Evolutionary conservation across 2,329 filamentous ascomycete species (phyloP).

Genomic region (Colletotrichum coccodes): DNA sequence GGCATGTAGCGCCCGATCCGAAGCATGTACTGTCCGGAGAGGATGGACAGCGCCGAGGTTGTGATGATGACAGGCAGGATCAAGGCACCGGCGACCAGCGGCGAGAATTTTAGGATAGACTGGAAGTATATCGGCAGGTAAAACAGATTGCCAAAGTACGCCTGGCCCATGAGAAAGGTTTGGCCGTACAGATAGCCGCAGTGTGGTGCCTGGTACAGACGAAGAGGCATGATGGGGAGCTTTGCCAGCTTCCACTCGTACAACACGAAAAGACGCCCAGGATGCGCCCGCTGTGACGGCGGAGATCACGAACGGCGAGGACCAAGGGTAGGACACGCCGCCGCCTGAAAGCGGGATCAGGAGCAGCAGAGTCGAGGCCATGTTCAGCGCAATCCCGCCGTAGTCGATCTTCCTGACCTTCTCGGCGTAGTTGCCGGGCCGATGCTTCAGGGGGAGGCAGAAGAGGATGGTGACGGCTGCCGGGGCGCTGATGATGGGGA

Average conservation of each 20-base stretch:
- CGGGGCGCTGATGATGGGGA: slow-evolving; percentile 36
- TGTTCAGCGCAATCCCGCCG: slow-evolving; percentile 40
- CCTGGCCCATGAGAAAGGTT: slow-evolving; percentile 40
- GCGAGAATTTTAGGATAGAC: slow-evolving; percentile 40
- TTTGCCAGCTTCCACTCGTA: slow-evolving; percentile 42
- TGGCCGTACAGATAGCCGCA: slow-evolving; percentile 37
- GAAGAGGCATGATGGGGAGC: slow-evolving; percentile 42
- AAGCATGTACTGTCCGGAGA: slow-evolving; percentile 44
- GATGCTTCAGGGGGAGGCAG: slow-evolving; percentile 39
- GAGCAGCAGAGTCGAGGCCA: slow-evolving; percentile 38
- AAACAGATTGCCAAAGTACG: slow-evolving; percentile 43
- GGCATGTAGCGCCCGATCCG: slow-evolving; percentile 41
- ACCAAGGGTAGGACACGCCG: slow-evolving; percentile 40
- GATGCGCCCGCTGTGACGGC: slow-evolving; percentile 36
- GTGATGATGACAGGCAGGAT: slow-evolving; percentile 42
- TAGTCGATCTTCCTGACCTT: slow-evolving; percentile 42
- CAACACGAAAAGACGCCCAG: slow-evolving; percentile 38
- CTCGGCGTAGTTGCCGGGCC: slow-evolving; percentile 37
- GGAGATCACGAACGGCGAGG: slow-evolving; percentile 38
- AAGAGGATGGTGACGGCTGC: slow-evolving; percentile 38
- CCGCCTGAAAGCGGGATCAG: slow-evolving; percentile 41
- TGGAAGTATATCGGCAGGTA: slow-evolving; percentile 45
- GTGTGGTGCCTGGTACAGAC: slow-evolving; percentile 36
- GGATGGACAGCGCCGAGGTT: slow-evolving; percentile 40
- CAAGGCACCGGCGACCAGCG: slow-evolving; percentile 42